Evolutionary conservation across 306 rosid genomes (phyloP), one percentile per base, ranked within the genome.

Genomic region (Canavalia gladiata): DNA sequence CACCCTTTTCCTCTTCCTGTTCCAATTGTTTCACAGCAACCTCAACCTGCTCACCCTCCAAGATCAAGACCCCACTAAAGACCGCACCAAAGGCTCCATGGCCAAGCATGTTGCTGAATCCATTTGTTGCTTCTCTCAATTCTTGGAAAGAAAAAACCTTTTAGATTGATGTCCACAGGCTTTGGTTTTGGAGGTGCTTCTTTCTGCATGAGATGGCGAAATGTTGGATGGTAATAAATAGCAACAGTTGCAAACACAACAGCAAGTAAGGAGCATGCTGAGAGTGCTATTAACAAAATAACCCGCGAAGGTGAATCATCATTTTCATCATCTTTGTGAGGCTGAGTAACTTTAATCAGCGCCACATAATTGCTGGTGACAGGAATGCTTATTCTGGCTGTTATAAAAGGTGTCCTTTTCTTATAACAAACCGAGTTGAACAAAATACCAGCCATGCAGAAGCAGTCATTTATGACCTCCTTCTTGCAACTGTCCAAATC

Each of bases 1-100:
- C 85, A 62, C 75, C 79, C 9, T 63, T 57, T 10, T 84, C 85
- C 30, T 52, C 75, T 49, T 57, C 57, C 11, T 72, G 59, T 7
- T 63, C 76, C 37, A 81, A 63, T 72, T 85, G 69, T 54, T 85
- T 85, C 33, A 85, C 82, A 2, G 88, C 88, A 45, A 81, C 85
- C 76, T 71, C 79, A 55, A 76, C 82, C n/a, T 70, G 54, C 76
- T 76, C 54, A 56, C 71, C 80, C 35, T 81, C 85, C 25, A 85
- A 55, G 62, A 41, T 76, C 57, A 85, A 72, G 11, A 70, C 50
- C 51, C 88, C 88, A 46, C 85, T 0, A 5, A 76, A 81, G 3
- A 81, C 82, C 0, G 73, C 37, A 10, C 83, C 88, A 63, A 47
- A 84, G 28, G 66, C 82, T 39, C 87, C 87, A 8, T 13, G 75